A percentile compares a stretch with the other conserved stretches of the same genome.
Conservation (phyloP, 139 green algal genomes). For the Chlamydomonas sphaeroides region DNA sequence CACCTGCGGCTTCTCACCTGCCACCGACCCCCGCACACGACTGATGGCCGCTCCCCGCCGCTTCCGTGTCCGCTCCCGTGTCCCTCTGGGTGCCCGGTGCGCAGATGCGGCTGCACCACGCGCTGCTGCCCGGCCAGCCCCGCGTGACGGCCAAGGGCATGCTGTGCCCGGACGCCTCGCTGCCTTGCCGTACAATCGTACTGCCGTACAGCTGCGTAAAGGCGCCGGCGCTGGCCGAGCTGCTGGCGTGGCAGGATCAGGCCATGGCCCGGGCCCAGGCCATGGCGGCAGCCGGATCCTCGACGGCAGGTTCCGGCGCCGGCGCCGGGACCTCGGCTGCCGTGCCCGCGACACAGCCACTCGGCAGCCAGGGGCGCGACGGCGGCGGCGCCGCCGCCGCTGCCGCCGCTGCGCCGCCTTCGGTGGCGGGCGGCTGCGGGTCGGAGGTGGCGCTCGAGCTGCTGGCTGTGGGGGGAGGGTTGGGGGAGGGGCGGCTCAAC, state of each 20-base stretch:
- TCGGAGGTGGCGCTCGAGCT: not conserved
- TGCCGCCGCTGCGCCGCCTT: too few relatives aligned
- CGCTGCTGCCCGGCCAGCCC: not conserved
- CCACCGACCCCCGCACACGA: too few relatives aligned
- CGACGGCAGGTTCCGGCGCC: not conserved
- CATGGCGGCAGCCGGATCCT: too few relatives aligned
- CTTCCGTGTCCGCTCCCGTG: too few relatives aligned
- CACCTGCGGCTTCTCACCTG: not conserved
- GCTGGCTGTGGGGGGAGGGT: not conserved
- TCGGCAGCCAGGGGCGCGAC: too few relatives aligned
- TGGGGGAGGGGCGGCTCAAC: not conserved
- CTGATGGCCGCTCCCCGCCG: not conserved
- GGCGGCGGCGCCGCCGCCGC: too few relatives aligned
- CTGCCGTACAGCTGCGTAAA: constrained; percentile 28
- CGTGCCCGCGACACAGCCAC: too few relatives aligned
- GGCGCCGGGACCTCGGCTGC: too few relatives aligned
- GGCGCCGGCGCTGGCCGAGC: not conserved
- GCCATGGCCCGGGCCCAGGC: too few relatives aligned
- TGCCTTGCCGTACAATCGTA: constrained; percentile 15
- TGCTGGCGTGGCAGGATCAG: not conserved
- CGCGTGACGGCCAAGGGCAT: constrained; percentile 11
- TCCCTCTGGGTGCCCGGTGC: too few relatives aligned
- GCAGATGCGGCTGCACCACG: constrained; percentile 15
- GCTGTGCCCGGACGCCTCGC: not conserved
- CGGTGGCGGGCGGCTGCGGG: too few relatives aligned